phyloP scores from a whole-genome alignment of 1,284 basidiomycete genomes.

The Apiotrichum siamense region DNA sequence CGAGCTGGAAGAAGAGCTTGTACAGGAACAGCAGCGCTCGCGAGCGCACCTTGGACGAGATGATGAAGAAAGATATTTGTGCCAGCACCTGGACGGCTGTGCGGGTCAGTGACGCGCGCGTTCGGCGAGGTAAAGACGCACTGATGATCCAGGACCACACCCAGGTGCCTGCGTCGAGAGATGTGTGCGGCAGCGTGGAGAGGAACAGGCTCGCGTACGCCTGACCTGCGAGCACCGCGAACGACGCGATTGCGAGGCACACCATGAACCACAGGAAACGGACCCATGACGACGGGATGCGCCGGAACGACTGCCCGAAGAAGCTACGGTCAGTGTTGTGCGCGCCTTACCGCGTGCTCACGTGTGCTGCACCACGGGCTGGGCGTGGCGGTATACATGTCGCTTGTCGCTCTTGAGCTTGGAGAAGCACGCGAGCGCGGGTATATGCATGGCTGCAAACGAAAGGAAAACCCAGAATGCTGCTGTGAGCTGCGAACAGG shows the following conservation, averaged over 20 bases:
- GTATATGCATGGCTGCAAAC: conserved; percentile 54
- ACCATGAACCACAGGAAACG: conserved; percentile 56
- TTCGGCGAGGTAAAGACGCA: conserved; percentile 9
- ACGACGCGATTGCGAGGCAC: conserved; percentile 51
- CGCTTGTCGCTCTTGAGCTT: conserved; percentile 46
- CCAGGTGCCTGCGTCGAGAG: conserved; percentile 54
- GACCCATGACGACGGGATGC: conserved; percentile 53
- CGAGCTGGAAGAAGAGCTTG: conserved; percentile 49
- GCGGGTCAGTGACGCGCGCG: background rate
- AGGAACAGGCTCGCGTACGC: conserved; percentile 54
- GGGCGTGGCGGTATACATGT: conserved; percentile 37
- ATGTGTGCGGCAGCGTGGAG: conserved; percentile 53
- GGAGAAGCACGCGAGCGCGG: conserved; percentile 51
- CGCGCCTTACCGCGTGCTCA: background rate
- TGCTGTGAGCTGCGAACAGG: conserved; percentile 12
- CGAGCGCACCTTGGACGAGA: conserved; percentile 52
- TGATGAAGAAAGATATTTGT: conserved; percentile 50
- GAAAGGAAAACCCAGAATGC: conserved; percentile 54
- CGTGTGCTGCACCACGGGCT: conserved; percentile 14
- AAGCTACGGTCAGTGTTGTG: conserved; percentile 30
- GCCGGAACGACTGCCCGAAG: conserved; percentile 45
- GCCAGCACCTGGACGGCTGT: conserved; percentile 50
- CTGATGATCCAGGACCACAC: conserved; percentile 54
- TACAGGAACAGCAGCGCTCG: conserved; percentile 54
- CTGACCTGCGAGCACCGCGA: conserved; percentile 55